Percentiles rank a stretch among this genome's conserved stretches.
These are phyloP conservation scores for Suillus sp. DNA, from an alignment of 768 basidiomycete species.

Conservation along the genomic window DNA sequence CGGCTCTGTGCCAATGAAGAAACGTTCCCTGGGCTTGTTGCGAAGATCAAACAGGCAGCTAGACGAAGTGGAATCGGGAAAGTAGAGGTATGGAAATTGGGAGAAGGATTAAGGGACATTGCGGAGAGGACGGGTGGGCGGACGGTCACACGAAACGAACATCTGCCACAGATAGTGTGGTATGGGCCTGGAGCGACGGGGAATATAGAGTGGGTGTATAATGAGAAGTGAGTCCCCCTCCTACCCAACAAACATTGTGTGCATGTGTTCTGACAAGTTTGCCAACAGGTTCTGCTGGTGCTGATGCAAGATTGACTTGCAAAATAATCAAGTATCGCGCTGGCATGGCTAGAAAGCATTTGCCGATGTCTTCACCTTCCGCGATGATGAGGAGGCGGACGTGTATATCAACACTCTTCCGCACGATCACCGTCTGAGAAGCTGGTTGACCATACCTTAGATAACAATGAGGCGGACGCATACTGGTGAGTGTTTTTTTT, in stretches of 20 bases:
- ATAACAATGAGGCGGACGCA: conserved; percentile 81
- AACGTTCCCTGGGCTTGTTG: conserved; percentile 39
- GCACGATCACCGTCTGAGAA: conserved; percentile 68
- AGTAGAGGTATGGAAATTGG: conserved; percentile 53
- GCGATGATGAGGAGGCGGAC: conserved; percentile 85
- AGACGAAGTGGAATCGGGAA: conserved; percentile 34
- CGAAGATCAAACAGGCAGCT: conserved; percentile 38
- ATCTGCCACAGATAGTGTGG: conserved; percentile 51
- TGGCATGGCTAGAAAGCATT: conserved; percentile 7
- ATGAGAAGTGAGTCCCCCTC: conserved; percentile 45
- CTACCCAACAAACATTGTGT: background rate
- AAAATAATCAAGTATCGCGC: background rate
- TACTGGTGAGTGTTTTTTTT: conserved; percentile 78
- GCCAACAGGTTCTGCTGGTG: conserved; percentile 1
- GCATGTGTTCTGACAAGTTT: background rate
- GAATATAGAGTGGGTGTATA: conserved; percentile 47
- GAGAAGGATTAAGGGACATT: conserved; percentile 31
- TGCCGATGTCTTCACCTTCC: conserved; percentile 76
- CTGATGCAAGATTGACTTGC: background rate
- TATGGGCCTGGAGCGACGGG: conserved; percentile 42
- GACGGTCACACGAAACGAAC: conserved; percentile 37
- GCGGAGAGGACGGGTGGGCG: conserved; percentile 35
- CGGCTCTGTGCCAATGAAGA: conserved; percentile 37
- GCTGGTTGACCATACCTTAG: conserved; percentile 71
- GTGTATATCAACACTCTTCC: conserved; percentile 81